These are phyloP conservation scores for Ophiostoma ulmi DNA, from an alignment of 2,329 filamentous ascomycete species.

Conservation along the genomic window DNA sequence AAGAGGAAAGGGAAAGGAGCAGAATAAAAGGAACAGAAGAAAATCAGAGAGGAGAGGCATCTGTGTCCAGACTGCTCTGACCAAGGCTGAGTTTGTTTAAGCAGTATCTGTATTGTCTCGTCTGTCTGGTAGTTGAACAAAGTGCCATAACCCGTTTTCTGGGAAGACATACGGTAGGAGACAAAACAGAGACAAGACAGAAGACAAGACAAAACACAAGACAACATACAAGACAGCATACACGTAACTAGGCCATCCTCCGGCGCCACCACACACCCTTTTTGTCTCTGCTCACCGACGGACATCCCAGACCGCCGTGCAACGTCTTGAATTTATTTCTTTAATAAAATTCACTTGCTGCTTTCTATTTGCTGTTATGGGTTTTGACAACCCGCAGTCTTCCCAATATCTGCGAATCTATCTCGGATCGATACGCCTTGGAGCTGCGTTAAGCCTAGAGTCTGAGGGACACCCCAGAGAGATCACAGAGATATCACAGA, in stretches of 20 bases:
- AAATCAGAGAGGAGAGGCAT: background rate
- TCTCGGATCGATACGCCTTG: background rate
- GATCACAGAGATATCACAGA: background rate
- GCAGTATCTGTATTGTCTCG: background rate
- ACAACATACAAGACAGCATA: background rate
- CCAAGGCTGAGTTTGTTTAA: too few relatives aligned
- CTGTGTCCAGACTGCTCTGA: background rate
- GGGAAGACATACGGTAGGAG: background rate
- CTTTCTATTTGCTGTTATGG: background rate
- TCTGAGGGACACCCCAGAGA: too few relatives aligned
- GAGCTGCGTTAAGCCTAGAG: background rate
- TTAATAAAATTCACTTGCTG: background rate
- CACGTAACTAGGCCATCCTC: constrained; percentile 5
- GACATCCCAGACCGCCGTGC: constrained; percentile 17
- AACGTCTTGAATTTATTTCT: background rate
- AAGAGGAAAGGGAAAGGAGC: background rate
- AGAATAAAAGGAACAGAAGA: background rate
- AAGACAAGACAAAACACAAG: background rate
- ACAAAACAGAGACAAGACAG: background rate
- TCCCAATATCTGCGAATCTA: background rate
- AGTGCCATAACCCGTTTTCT: background rate
- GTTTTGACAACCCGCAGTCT: background rate
- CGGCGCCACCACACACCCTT: constrained; percentile 12
- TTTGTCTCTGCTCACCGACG: constrained; percentile 6
- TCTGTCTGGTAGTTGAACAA: background rate